phyloP scores from a whole-genome alignment of 805 yeast species.

The Metschnikowia vanudenii region DNA sequence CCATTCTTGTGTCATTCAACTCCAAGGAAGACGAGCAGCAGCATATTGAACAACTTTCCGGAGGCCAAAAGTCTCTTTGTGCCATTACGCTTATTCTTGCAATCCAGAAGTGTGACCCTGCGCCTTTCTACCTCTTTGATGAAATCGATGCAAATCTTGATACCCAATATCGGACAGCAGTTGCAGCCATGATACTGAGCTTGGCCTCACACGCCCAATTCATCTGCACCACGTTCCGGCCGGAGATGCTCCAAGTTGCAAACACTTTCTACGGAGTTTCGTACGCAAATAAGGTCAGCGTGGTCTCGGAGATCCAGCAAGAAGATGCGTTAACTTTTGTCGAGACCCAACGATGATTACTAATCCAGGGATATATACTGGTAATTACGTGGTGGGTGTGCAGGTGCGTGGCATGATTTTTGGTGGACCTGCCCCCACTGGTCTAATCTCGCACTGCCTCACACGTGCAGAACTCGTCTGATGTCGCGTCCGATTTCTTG shows the following conservation, averaged over 20 bases:
- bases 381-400: neutral
- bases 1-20: slow-evolving; percentile 86
- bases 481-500: slow-evolving; percentile 7
- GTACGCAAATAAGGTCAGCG: slow-evolving; percentile 77
- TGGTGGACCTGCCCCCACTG: no score
- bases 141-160: slow-evolving; percentile 96
- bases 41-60: slow-evolving; percentile 86
- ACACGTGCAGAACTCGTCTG: slow-evolving; percentile 8
- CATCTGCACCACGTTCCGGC: slow-evolving; percentile 93
- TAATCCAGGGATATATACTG: neutral
- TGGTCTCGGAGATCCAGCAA: slow-evolving; percentile 65
- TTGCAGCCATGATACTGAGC: slow-evolving; percentile 69
- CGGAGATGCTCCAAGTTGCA: slow-evolving; percentile 87
- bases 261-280: slow-evolving; percentile 85
- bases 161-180: slow-evolving; percentile 84
- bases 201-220: slow-evolving; percentile 77
- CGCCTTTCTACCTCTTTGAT: slow-evolving; percentile 93
- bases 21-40: slow-evolving; percentile 83
- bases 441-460: neutral
- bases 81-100: slow-evolving; percentile 93
- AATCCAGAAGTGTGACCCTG: slow-evolving; percentile 93
- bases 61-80: slow-evolving; percentile 96
- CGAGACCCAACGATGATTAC: slow-evolving; percentile 52
- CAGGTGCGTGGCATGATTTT: neutral
- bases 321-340: slow-evolving; percentile 82